Base-by-base conservation (phyloP, 2,329 filamentous ascomycete species). In the Leptoxyphium fumago region DNA sequence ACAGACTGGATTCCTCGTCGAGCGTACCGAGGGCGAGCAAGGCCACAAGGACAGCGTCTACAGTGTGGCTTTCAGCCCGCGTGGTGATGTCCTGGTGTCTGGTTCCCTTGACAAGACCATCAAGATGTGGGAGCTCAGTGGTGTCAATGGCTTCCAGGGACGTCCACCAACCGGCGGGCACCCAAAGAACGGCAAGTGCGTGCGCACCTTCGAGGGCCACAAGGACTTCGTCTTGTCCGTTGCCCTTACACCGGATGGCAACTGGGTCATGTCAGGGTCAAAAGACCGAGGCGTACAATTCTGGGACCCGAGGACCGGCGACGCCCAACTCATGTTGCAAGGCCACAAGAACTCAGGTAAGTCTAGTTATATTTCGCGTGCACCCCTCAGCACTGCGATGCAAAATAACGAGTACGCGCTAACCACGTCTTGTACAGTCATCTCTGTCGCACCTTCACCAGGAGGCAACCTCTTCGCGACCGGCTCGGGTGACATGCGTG, bases 281-380 rank as follows among this genome's bases (percentile, higher is more conserved):
- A 98, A 98, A 71, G 91, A 98, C 60, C 78, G 91, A 42, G 89
- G 91, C 41, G 91, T 98, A 17, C 91, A 96, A 61, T 96, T 98
- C 72, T 98, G 91, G 91, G 89, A 98, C 60, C 89, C 91, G 15
- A 77, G 82, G 56, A 95, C 87, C 15, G 91, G 89, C 30, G 82
- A 84, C 52, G 93, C 89, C 1, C 89, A 96, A 67, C 82, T 98
- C 62, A 96, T 96, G 91, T 75, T 98, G 49, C 91, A 96, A 65
- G 91, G 91, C 21, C 91, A 98, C 64, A 96, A 96, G 74, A 96
- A 96, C 67, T 94, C 86, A 10, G 76, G 77, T 79, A 63, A 56
- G 72, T 26, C 21, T 26, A 26, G 21, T 26, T 4, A 26, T 4
- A 26, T 26, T 26, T 26, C 21, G 7, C 21, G 3, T 26, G 21